Evolutionary conservation across 1,139 yeast genomes (phyloP).

Genomic region (Diutina neorugosa): DNA sequence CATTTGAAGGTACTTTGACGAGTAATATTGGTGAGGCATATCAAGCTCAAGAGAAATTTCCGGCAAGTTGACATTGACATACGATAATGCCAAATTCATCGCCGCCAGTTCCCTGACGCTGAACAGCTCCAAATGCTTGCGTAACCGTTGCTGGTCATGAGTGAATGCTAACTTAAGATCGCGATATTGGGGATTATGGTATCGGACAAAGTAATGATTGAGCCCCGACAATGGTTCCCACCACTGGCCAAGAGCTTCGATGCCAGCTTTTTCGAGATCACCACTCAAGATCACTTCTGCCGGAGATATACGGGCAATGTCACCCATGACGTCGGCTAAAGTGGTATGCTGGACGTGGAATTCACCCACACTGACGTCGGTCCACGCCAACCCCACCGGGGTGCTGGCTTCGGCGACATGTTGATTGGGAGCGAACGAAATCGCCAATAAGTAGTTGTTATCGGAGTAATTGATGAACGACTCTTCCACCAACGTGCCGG

Average conservation of each 20-base stretch:
- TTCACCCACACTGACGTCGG: slow-evolving; percentile 77
- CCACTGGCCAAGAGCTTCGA: not conserved
- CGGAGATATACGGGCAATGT: slow-evolving; percentile 54
- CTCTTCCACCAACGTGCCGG: slow-evolving; percentile 89
- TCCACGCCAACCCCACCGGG: slow-evolving; percentile 73
- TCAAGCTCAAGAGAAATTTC: slow-evolving; percentile 26
- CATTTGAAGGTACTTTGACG: slow-evolving; percentile 52
- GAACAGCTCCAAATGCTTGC: slow-evolving; percentile 45
- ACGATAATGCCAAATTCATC: slow-evolving; percentile 31
- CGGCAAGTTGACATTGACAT: slow-evolving; percentile 29
- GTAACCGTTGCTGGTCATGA: slow-evolving; percentile 40
- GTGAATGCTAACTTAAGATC: slow-evolving; percentile 25
- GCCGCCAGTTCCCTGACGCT: slow-evolving; percentile 31
- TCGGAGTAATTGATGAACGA: slow-evolving; percentile 61
- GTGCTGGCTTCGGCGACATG: slow-evolving; percentile 30
- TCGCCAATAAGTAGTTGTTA: slow-evolving; percentile 59
- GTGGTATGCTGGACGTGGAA: slow-evolving; percentile 56
- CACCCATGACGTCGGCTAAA: slow-evolving; percentile 41
- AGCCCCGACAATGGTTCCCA: slow-evolving; percentile 33
- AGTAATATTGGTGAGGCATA: slow-evolving; percentile 26
- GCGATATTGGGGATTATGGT: slow-evolving; percentile 25
- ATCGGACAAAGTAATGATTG: slow-evolving; percentile 47
- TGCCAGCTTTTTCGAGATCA: not conserved
- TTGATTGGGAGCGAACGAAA: slow-evolving; percentile 37
- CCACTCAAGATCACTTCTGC: slow-evolving; percentile 44